Percentiles rank a stretch among this genome's conserved stretches.
These are phyloP conservation scores for Colletotrichum sp. DNA, from an alignment of 2,329 filamentous ascomycete species.

Conservation along the genomic window DNA sequence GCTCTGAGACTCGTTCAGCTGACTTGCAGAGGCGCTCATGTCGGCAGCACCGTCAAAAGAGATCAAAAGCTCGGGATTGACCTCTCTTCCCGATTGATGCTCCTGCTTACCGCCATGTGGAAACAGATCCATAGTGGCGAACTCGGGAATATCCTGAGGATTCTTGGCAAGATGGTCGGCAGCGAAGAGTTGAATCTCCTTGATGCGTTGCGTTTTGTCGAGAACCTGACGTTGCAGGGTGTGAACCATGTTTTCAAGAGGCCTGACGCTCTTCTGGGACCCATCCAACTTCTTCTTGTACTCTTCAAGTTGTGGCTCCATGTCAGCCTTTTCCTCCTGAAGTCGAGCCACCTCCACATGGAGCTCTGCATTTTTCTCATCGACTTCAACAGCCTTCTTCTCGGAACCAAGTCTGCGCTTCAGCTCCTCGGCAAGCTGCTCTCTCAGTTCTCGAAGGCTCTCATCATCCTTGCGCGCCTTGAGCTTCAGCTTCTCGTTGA, in stretches of 20 bases:
- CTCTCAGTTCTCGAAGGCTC: neutral
- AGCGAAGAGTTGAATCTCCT: neutral
- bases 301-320: neutral
- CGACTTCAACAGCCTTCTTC: neutral
- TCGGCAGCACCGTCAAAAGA: neutral
- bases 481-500: neutral
- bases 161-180: neutral
- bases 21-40: neutral
- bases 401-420: neutral
- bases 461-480: neutral
- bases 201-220: neutral
- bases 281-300: slow-evolving; percentile 4
- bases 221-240: neutral
- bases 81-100: neutral
- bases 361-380: neutral
- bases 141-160: neutral
- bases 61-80: neutral
- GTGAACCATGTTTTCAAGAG: neutral
- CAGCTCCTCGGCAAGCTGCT: neutral
- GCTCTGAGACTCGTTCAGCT: neutral
- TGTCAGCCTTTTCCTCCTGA: neutral
- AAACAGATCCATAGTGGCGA: neutral
- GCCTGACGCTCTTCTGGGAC: neutral
- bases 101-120: neutral
- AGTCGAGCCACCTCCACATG: neutral